These are phyloP conservation scores for Talaromyces trachyspermus DNA, from an alignment of 495 filamentous ascomycete species.

Conservation along the genomic window DNA sequence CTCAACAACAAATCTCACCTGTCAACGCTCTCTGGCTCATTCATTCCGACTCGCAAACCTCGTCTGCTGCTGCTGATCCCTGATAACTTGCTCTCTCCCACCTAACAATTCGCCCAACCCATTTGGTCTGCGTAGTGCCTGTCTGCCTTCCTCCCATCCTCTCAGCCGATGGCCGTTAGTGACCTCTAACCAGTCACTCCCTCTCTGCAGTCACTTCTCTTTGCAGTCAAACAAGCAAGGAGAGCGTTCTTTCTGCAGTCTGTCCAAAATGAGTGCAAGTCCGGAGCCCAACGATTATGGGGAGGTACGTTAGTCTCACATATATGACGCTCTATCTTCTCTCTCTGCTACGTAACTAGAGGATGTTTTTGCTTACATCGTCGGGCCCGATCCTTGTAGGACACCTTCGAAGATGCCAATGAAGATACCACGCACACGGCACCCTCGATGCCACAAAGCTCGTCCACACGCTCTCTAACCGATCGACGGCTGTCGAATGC, in stretches of 20 bases:
- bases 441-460: constrained; percentile 30
- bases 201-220: not conserved
- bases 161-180: constrained; percentile 6
- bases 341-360: too few relatives aligned
- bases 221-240: constrained; percentile 4
- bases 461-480: constrained; percentile 40
- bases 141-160: constrained; percentile 1
- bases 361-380: constrained; percentile 5
- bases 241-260: not conserved
- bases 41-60: too few relatives aligned
- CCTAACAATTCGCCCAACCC: too few relatives aligned
- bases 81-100: too few relatives aligned
- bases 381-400: constrained; percentile 36
- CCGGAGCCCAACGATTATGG: constrained; percentile 42
- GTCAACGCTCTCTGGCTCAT: too few relatives aligned
- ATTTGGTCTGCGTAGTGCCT: not conserved
- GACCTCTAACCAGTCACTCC: constrained; percentile 1
- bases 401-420: constrained; percentile 70
- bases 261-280: constrained; percentile 28
- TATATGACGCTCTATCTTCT: not conserved
- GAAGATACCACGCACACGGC: constrained; percentile 40
- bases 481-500: constrained; percentile 36
- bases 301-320: constrained; percentile 32
- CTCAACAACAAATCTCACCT: too few relatives aligned
- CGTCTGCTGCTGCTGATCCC: too few relatives aligned